Base-by-base conservation (phyloP, 139 green algal genomes). In the Chlamydomonas schloesseri region DNA sequence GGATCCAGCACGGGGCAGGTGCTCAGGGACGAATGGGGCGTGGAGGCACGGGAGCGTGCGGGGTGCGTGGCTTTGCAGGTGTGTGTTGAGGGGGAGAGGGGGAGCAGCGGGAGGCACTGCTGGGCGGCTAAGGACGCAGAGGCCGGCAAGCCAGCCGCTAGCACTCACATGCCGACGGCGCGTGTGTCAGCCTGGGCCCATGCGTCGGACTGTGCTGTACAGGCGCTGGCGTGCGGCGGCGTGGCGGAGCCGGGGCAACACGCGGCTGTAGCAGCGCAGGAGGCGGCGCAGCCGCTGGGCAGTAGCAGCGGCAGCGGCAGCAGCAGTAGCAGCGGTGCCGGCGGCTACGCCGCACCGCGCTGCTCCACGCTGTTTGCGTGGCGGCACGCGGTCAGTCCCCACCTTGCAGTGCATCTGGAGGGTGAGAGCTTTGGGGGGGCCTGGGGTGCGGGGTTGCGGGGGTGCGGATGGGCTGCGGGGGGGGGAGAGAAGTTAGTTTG, bases 361-460 rank as follows among this genome's bases (percentile, higher is more conserved):
- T 84, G 77, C 70, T 74, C 34, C 60, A 84, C 77, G 24, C 33
- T 88, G 46, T 81, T 90, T 60, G 89, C 89, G 15, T 92, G 89
- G 89, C 53, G 26, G 5, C 75, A 93, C 31, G 85, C 96, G 0
- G 91, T 97, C 42, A 97, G 96, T 75, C 97, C 97, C 4, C 96
- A 99, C 83, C 58, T 96, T 37, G 95, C 96, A 23, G 94, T 90
- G 21, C 70, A 73, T 33, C 83, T 57, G 36, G 95, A 98, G 84
- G 95, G 95, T 88, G 55, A 3, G 53, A 23, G 50, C 31, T 4
- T 24, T 53, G 33, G 14, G 31, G 24, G 31, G 24, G 37, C 1
- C 3, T 6, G 14, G 24, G 15, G 5, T 47, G 31, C 42, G 31
- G 24, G 68, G 1, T 50, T 14, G 68, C 37, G n/a, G n/a, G n/a